Evolutionary conservation across 305 asterid genomes (phyloP), one percentile per base, ranked within the genome.

Genomic region (Fraxinus greggii): DNA sequence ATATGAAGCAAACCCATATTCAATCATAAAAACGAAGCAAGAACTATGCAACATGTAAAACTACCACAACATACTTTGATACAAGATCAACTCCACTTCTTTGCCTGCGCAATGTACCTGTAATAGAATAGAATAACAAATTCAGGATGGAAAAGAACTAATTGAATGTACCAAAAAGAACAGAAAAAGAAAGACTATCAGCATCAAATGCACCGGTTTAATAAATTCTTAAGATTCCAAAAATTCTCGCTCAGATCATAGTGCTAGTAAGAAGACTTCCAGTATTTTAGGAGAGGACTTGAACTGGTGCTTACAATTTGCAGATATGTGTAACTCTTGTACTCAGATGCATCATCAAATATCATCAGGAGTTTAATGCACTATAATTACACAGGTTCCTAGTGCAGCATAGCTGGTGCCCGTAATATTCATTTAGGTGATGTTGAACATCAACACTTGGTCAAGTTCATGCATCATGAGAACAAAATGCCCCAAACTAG

Each of bases 21-120:
- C 79, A 38, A 80, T 77, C 36, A 31, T 23, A 67, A 72, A 67
- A 42, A 76, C 79, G 29, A 69, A 65, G 33, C 19, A 61, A 81
- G 19, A 75, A 61, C 26, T 54, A 59, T 1, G 56, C 72, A 78
- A 75, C 45, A 74, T 35, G 69, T 48, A 77, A 70, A 82, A 77
- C 48, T 69, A 61, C 28, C 21, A 75, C 76, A 31, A 79, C 89
- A 5, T 63, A 95, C 99, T 79, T 85, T 83, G 95, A 90, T 84
- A 72, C 82, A 72, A 91, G 85, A 79, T 92, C 92, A 24, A 86
- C 87, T 80, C 89, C 94, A 72, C 97, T 94, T 89, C 93, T 88
- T 79, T 87, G 93, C 87, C 94, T 91, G 40, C 88, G 91, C 72
- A 91, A 79, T 56, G 88, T 48, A 54, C 97, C 98, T 93, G 90